Conservation (phyloP, 768 basidiomycete genomes). For the Psilocybe cyanescens region DNA sequence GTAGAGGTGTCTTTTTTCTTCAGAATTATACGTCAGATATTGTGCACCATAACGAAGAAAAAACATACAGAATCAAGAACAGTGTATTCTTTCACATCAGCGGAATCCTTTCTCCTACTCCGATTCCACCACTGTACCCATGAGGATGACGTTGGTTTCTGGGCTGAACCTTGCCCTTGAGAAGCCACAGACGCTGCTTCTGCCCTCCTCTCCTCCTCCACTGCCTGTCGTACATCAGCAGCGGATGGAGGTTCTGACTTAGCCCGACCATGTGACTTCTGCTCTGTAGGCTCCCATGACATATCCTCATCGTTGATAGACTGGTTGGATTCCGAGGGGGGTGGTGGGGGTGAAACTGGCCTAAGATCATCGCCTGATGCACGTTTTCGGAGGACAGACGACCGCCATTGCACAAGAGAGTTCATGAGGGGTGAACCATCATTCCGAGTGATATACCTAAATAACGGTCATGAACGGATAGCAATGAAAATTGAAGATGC, state of each 20-base stretch:
- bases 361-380: constrained; percentile 19
- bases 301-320: constrained; percentile 6
- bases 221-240: constrained; percentile 6
- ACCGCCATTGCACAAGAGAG: constrained; percentile 73
- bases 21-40: background rate
- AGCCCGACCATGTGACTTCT: constrained; percentile 16
- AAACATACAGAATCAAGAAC: constrained; percentile 15
- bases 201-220: constrained; percentile 15
- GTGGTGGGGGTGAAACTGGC: constrained; percentile 20
- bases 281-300: constrained; percentile 3
- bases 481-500: background rate
- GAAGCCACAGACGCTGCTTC: background rate
- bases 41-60: background rate
- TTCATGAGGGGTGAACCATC: constrained; percentile 79
- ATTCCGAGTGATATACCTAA: constrained; percentile 76
- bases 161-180: constrained; percentile 16
- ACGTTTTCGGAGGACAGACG: constrained; percentile 14
- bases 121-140: constrained; percentile 89
- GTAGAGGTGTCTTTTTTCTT: constrained; percentile 15
- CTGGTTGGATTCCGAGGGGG: background rate
- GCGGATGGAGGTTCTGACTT: constrained; percentile 22
- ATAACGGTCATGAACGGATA: background rate
- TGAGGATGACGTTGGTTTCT: constrained; percentile 60
- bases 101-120: constrained; percentile 42
- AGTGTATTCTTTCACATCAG: constrained; percentile 15